A percentile compares a stretch with the other conserved stretches of the same genome.
Evolutionary conservation across 805 yeast species (phyloP).

Genomic region (Ogataea pignaliae): DNA sequence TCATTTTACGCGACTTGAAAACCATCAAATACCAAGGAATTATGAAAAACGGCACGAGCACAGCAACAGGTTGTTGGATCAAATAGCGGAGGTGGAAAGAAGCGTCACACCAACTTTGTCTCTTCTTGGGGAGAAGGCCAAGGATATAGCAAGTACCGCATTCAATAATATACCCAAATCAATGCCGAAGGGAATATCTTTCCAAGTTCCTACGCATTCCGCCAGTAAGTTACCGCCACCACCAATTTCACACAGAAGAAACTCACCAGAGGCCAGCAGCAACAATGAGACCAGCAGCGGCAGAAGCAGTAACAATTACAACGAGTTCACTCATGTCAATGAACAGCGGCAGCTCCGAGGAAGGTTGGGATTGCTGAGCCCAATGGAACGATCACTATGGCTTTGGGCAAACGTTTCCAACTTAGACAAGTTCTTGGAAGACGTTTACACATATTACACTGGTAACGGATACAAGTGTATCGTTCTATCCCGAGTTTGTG

Average conservation of each 20-base stretch:
- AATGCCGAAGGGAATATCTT: constrained; percentile 19
- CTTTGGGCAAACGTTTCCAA: constrained; percentile 96
- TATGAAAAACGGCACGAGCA: constrained; percentile 1
- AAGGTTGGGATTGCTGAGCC: constrained; percentile 42
- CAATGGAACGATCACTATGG: constrained; percentile 82
- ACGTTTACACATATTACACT: constrained; percentile 76
- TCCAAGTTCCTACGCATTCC: constrained; percentile 16
- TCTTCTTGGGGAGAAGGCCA: constrained; percentile 25
- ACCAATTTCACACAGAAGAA: constrained; percentile 8
- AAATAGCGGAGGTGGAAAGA: constrained; percentile 16
- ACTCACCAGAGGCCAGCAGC: background rate
- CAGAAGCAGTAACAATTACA: constrained; percentile 7
- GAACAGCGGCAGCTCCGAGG: constrained; percentile 25
- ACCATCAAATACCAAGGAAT: background rate
- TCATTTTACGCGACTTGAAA: background rate
- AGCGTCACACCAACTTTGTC: constrained; percentile 17
- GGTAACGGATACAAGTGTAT: constrained; percentile 85
- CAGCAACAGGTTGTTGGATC: constrained; percentile 15
- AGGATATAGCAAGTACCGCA: constrained; percentile 23
- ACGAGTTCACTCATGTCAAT: constrained; percentile 2
- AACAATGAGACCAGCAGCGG: background rate
- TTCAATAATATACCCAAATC: constrained; percentile 19
- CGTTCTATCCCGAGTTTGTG: constrained; percentile 58
- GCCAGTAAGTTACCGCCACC: constrained; percentile 14
- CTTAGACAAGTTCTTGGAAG: constrained; percentile 79